Conservation (phyloP, 257 asterid genomes). For the Penstemon barbatus region DNA sequence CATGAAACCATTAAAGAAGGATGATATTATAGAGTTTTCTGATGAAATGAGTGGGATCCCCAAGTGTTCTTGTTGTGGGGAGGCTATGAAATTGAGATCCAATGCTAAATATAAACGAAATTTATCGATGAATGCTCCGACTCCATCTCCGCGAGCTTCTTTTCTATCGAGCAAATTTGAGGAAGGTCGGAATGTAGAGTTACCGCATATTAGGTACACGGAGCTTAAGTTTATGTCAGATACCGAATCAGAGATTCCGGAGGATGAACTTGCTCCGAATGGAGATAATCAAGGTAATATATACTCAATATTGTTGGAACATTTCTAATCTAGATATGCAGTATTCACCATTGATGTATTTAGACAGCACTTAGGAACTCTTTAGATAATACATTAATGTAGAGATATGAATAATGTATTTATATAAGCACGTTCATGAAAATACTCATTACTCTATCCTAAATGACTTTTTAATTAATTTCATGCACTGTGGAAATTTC, state of each 20-base stretch:
- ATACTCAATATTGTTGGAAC: neutral
- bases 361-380: neutral
- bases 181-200: conserved; percentile 39
- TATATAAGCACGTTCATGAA: too few species aligned
- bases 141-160: conserved; percentile 70
- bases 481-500: too few species aligned
- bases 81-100: conserved; percentile 47
- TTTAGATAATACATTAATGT: too few species aligned
- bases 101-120: conserved; percentile 44
- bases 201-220: conserved; percentile 51
- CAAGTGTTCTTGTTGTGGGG: conserved; percentile 84
- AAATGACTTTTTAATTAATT: too few species aligned
- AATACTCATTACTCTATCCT: too few species aligned
- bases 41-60: conserved; percentile 32
- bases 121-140: conserved; percentile 50
- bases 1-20: conserved; percentile 46
- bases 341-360: neutral
- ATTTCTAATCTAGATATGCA: neutral
- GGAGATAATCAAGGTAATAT: conserved; percentile 50
- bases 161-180: conserved; percentile 42
- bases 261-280: conserved; percentile 43
- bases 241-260: conserved; percentile 47
- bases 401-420: too few species aligned
- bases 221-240: conserved; percentile 62
- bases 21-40: conserved; percentile 28